These are phyloP conservation scores for Pneumocystis murina DNA, from an alignment of 1,139 yeast genomes.

Conservation along the genomic window DNA sequence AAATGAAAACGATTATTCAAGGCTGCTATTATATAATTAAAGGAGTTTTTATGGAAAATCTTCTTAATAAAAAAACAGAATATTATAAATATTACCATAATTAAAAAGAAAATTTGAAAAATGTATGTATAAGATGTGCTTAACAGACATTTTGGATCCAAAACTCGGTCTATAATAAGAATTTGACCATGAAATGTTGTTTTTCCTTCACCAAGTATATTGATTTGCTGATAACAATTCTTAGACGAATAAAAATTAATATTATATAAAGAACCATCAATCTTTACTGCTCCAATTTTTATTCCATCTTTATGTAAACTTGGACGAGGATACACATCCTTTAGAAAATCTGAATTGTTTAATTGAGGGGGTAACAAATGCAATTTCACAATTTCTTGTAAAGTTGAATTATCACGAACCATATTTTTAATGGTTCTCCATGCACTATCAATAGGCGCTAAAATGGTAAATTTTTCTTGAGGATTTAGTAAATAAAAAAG, in stretches of 20 bases:
- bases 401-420: neutral
- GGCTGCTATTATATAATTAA: neutral
- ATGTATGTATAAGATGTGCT: neutral
- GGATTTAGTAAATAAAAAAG: neutral
- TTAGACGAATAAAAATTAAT: neutral
- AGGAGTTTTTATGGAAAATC: neutral
- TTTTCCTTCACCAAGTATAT: neutral
- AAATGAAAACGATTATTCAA: neutral
- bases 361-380: neutral
- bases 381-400: neutral
- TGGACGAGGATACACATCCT: neutral
- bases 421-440: neutral
- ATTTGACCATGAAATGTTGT: neutral
- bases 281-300: neutral
- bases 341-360: neutral
- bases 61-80: neutral
- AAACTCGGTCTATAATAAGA: neutral
- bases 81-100: neutral
- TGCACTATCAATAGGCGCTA: neutral
- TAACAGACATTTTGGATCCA: neutral
- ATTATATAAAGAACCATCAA: neutral
- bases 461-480: neutral
- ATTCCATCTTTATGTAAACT: neutral
- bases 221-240: neutral
- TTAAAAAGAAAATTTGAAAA: neutral